A percentile compares a stretch with the other conserved stretches of the same genome.
Evolutionary conservation across 768 basidiomycete genomes (phyloP).

Genomic region (Ephemerocybe angulata): DNA sequence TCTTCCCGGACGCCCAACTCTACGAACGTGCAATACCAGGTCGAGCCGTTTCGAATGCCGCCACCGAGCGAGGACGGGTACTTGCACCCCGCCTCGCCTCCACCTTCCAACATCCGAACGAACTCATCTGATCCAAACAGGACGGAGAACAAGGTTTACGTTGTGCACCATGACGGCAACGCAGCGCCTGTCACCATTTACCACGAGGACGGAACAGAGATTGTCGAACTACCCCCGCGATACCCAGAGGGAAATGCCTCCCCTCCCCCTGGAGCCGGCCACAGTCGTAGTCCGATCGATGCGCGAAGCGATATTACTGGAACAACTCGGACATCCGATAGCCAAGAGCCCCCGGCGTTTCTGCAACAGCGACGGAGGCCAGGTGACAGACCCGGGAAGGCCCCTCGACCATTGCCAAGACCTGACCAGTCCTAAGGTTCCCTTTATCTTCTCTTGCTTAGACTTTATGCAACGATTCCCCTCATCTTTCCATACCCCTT

Average conservation of each 20-base stretch:
- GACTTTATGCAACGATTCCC: too few relatives aligned
- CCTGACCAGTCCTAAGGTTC: background rate
- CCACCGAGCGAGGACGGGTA: slow-evolving; percentile 28
- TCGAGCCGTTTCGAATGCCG: slow-evolving; percentile 43
- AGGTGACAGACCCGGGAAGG: slow-evolving; percentile 18
- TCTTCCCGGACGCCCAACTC: background rate
- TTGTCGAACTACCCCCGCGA: slow-evolving; percentile 58
- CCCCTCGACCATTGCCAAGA: slow-evolving; percentile 11
- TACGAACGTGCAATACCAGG: slow-evolving; percentile 27
- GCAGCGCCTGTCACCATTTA: slow-evolving; percentile 56
- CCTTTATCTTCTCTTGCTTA: too few relatives aligned
- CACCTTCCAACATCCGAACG: slow-evolving; percentile 10
- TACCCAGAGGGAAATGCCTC: slow-evolving; percentile 31
- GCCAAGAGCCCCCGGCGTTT: slow-evolving; percentile 1
- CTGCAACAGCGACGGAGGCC: slow-evolving; percentile 25
- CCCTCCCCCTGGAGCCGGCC: background rate
- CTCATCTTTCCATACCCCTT: background rate
- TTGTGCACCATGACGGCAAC: slow-evolving; percentile 61
- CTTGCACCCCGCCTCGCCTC: slow-evolving; percentile 2
- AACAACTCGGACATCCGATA: background rate
- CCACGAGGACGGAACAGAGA: slow-evolving; percentile 49
- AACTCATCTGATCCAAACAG: background rate
- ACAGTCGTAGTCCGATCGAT: slow-evolving; percentile 9
- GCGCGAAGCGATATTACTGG: slow-evolving; percentile 11
- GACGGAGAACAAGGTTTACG: slow-evolving; percentile 40